Conservation (phyloP, 495 filamentous ascomycete genomes). For the Trichoderma virens region DNA sequence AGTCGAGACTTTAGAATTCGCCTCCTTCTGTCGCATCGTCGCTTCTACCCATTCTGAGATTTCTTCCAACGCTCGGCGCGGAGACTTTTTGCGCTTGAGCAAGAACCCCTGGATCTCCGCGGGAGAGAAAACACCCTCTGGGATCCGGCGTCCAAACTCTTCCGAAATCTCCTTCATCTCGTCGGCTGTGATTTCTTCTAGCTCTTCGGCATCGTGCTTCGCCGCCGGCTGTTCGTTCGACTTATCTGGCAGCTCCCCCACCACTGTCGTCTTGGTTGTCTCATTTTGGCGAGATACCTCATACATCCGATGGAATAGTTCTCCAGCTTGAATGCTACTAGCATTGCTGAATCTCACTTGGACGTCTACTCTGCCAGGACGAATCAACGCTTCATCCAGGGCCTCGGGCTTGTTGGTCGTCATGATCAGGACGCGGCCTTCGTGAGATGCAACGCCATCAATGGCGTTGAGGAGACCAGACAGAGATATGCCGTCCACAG, state of each 20-base stretch:
- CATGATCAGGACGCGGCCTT: slow-evolving; percentile 76
- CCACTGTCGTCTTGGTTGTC: background rate
- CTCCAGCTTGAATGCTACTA: slow-evolving; percentile 49
- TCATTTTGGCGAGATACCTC: slow-evolving; percentile 28
- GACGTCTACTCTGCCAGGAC: slow-evolving; percentile 69
- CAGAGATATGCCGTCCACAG: slow-evolving; percentile 47
- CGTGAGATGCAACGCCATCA: slow-evolving; percentile 74
- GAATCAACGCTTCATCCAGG: slow-evolving; percentile 66
- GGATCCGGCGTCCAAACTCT: slow-evolving; percentile 41
- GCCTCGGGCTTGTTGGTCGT: slow-evolving; percentile 73
- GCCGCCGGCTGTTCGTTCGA: slow-evolving; percentile 8
- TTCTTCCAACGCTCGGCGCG: slow-evolving; percentile 48
- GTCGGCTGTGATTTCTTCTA: slow-evolving; percentile 14
- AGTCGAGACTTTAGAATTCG: slow-evolving; percentile 28
- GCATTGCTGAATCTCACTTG: slow-evolving; percentile 64
- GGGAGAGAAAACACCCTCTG: slow-evolving; percentile 47
- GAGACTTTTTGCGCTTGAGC: slow-evolving; percentile 55
- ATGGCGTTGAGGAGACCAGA: slow-evolving; percentile 78
- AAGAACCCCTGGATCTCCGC: slow-evolving; percentile 68
- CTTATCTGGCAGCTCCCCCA: background rate
- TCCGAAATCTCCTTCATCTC: slow-evolving; percentile 34
- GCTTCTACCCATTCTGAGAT: slow-evolving; percentile 48
- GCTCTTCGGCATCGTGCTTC: slow-evolving; percentile 11
- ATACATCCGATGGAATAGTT: slow-evolving; percentile 70
- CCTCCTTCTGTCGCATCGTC: slow-evolving; percentile 36